These are phyloP conservation scores for Andrographis paniculata DNA, from an alignment of 305 asterid species.

Conservation along the genomic window DNA sequence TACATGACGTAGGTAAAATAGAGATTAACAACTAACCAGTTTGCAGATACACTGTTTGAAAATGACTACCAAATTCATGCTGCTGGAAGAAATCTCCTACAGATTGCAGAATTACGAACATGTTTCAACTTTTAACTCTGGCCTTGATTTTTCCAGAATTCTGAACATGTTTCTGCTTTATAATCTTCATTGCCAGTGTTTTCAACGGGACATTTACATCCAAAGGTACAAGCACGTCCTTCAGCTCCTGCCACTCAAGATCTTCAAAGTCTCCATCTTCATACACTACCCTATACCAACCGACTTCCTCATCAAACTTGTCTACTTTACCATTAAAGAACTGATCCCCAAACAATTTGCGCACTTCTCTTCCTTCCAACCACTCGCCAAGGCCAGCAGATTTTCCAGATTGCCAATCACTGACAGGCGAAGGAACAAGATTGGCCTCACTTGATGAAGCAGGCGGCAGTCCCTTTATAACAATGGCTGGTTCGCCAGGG, in stretches of 20 bases:
- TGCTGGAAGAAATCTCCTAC: too few relatives aligned
- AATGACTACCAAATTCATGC: too few relatives aligned
- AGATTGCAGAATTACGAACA: too few relatives aligned
- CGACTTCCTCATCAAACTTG: slow-evolving; percentile 36
- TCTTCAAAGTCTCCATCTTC: slow-evolving; percentile 75
- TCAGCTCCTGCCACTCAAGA: slow-evolving; percentile 53
- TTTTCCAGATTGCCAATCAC: slow-evolving; percentile 16
- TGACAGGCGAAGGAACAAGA: slow-evolving; percentile 16
- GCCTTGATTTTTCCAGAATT: slow-evolving; percentile 26
- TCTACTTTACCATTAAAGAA: slow-evolving; percentile 37
- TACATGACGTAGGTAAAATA: too few relatives aligned
- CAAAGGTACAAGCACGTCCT: slow-evolving; percentile 42
- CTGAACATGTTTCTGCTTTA: slow-evolving; percentile 31
- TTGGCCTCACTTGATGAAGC: slow-evolving; percentile 17
- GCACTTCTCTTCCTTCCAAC: slow-evolving; percentile 58
- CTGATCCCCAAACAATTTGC: slow-evolving; percentile 33
- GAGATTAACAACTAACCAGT: background rate
- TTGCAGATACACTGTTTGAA: too few relatives aligned
- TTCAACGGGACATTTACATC: slow-evolving; percentile 48
- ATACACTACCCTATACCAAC: slow-evolving; percentile 58
- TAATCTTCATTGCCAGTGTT: slow-evolving; percentile 37
- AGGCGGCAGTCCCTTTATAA: slow-evolving; percentile 56
- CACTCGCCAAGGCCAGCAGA: slow-evolving; percentile 42
- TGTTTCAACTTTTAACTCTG: too few relatives aligned
- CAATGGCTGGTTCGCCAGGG: slow-evolving; percentile 53